Evolutionary conservation across 78 protist species (phyloP).

Genomic region (Guillardia theta): DNA sequence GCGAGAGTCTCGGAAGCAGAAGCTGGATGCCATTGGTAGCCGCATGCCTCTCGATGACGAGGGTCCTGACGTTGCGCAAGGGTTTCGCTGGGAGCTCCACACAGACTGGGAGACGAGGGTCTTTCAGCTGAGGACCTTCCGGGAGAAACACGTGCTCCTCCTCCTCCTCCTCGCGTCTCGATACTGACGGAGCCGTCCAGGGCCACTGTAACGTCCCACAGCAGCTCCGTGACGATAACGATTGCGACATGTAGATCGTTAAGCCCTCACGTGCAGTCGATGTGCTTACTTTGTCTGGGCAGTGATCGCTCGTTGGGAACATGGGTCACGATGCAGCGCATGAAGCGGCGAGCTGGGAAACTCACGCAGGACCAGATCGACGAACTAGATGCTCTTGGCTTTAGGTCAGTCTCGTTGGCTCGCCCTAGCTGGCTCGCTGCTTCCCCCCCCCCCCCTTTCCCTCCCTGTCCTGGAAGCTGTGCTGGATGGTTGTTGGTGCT

Average conservation of each 20-base stretch:
- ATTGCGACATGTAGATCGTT: background rate
- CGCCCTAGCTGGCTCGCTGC: background rate
- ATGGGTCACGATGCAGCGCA: background rate
- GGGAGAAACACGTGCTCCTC: too few species aligned
- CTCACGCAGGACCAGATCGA: background rate
- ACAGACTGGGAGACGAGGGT: background rate
- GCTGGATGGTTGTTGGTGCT: too few species aligned
- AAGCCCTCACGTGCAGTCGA: background rate
- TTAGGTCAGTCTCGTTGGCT: background rate
- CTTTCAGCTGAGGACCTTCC: too few species aligned
- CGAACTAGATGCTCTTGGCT: background rate
- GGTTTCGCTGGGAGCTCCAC: background rate
- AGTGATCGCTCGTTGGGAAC: background rate
- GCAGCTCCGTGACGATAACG: background rate
- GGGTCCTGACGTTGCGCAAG: too few species aligned
- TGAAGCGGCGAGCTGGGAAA: background rate
- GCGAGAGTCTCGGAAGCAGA: too few species aligned
- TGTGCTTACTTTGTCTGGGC: background rate
- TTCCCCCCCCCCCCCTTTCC: background rate
- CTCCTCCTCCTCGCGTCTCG: too few species aligned
- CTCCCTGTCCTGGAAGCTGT: background rate
- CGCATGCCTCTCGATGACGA: too few species aligned
- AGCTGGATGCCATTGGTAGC: too few species aligned
- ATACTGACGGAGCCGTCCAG: too few species aligned
- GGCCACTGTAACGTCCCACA: background rate